Base-by-base conservation (phyloP, 2,329 filamentous ascomycete genomes). In the Epichloe bromicola region DNA sequence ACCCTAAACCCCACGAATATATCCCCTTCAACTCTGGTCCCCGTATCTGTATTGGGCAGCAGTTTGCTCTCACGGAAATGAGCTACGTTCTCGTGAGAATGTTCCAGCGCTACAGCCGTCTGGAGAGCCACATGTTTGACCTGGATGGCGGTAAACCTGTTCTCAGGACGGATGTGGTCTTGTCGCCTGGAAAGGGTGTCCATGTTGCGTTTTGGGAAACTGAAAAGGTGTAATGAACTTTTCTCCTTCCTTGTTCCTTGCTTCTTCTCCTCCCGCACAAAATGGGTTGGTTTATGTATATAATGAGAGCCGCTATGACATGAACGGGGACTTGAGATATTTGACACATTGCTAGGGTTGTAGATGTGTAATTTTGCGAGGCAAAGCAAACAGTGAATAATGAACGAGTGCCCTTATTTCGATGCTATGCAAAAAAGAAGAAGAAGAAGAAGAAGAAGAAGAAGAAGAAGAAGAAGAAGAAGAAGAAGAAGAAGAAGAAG, bases 1-100 rank as follows among this genome's bases (percentile, higher is more conserved):
- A 69, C 46, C 74, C 74, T 0, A 71, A 68, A 57, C 70, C 73
- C 1, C 77, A 74, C 72, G 69, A 74, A n/a, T 78, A 74, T 51
- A 70, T 75, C 43, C 75, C 75, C 0, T 77, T 78, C 52, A 75
- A 75, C 50, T 73, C 73, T 2, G 74, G 74, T 0, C 73, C 74
- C 2, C 61, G 74, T 11, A 74, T 74, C 48, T 80, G 77, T 54
- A 74, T 80, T 36, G 76, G 76, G 1, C 76, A 80, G 63, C 76
- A 79, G 53, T 80, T 80, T 63, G 77, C 77, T 3, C 71, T 74
- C 61, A 73, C 76, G 3, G 76, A 80, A 63, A 79, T 79, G 74
- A 73, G 71, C 0, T 80, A 90, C 62, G 81, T 85, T 10, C 74
- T 88, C 54, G 81, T 83, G 30, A 72, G 86, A 43, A 61, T 91